Evolutionary conservation across 2,329 filamentous ascomycete genomes (phyloP).

Genomic region (Pyrenophora tritici-repentis): DNA sequence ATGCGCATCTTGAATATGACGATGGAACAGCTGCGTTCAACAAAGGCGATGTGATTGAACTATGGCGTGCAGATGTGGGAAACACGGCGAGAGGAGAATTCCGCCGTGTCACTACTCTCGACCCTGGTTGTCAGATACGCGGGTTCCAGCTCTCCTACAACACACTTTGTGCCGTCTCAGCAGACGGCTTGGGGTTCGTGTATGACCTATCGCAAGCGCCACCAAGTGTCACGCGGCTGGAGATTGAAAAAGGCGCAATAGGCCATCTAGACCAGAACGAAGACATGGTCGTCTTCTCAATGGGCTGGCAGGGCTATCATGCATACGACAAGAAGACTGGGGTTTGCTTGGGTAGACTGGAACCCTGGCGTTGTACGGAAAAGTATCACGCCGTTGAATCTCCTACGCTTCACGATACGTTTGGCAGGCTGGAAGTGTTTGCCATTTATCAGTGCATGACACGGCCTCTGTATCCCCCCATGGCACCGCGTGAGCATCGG

Average conservation of each 20-base stretch:
- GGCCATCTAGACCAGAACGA: constrained; percentile 14
- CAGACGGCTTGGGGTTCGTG: constrained; percentile 11
- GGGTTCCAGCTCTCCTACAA: constrained; percentile 14
- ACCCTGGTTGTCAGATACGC: constrained; percentile 10
- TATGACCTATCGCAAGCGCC: constrained; percentile 12
- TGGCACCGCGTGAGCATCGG: constrained; percentile 3
- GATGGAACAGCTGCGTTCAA: constrained; percentile 12
- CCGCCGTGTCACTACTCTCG: constrained; percentile 1
- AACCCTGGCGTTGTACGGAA: constrained; percentile 8
- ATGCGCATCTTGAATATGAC: constrained; percentile 13
- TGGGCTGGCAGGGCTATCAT: constrained; percentile 11
- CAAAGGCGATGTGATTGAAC: constrained; percentile 4
- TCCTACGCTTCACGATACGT: not conserved
- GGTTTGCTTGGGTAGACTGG: constrained; percentile 1
- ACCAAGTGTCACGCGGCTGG: constrained; percentile 4
- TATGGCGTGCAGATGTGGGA: constrained; percentile 9
- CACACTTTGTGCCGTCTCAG: constrained; percentile 8
- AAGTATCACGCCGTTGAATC: constrained; percentile 2
- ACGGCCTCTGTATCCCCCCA: constrained; percentile 1
- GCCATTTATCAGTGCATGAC: not conserved
- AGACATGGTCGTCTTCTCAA: constrained; percentile 9
- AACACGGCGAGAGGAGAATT: constrained; percentile 6
- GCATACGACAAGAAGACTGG: constrained; percentile 12
- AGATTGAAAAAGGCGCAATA: constrained; percentile 8
- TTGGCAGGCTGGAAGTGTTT: not conserved